Evolutionary conservation across 2,329 filamentous ascomycete species (phyloP).

Genomic region (Talaromyces sp.): DNA sequence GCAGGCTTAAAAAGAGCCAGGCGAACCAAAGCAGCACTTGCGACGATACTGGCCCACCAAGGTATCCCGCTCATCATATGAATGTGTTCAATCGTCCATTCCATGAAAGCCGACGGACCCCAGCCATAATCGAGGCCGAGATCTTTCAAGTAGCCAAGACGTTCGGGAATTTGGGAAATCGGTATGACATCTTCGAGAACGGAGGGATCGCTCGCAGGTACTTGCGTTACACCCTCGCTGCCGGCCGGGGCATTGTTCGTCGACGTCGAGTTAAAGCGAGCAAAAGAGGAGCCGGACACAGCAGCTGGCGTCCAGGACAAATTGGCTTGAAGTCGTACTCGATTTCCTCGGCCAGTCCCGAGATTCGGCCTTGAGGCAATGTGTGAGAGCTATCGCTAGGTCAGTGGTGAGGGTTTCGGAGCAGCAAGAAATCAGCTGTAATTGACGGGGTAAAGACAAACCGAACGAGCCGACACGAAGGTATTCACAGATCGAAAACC

Average conservation of each 20-base stretch:
- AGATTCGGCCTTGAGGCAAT: constrained; percentile 23
- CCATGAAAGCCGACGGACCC: constrained; percentile 67
- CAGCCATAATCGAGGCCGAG: constrained; percentile 84
- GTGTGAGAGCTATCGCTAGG: constrained; percentile 29
- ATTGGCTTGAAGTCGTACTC: constrained; percentile 3
- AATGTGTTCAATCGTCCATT: constrained; percentile 75
- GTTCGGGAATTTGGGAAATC: constrained; percentile 58
- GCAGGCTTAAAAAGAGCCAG: constrained; percentile 60
- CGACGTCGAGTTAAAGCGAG: constrained; percentile 36
- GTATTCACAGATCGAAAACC: constrained; percentile 23
- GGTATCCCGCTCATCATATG: constrained; percentile 71
- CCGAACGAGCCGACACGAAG: constrained; percentile 29
- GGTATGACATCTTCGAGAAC: constrained; percentile 16
- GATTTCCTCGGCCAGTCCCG: constrained; percentile 11
- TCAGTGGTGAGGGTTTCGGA: constrained; percentile 9
- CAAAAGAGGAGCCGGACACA: constrained; percentile 18
- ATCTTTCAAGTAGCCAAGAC: constrained; percentile 74
- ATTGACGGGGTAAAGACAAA: background rate
- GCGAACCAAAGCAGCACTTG: constrained; percentile 62
- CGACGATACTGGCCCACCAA: constrained; percentile 74
- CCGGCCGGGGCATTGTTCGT: constrained; percentile 15
- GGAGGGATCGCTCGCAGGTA: constrained; percentile 6
- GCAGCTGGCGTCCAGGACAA: constrained; percentile 13
- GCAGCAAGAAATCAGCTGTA: constrained; percentile 5
- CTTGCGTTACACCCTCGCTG: constrained; percentile 2